Evolutionary conservation across 331 rosid species (phyloP), one percentile per base, ranked within the genome.

Genomic region (Acacia concinna): DNA sequence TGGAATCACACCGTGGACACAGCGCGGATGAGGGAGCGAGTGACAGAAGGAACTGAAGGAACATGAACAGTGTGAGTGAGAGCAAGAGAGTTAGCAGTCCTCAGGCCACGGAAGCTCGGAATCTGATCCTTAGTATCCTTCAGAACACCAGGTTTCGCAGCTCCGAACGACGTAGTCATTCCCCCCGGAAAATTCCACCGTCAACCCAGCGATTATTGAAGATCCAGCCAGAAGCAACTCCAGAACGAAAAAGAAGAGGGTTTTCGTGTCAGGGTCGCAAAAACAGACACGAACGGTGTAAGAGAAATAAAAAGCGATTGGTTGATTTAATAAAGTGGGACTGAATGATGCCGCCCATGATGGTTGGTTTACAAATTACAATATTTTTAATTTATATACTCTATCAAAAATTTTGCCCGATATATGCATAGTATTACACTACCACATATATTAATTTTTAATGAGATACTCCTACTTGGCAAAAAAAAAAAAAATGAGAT

Each of bases 111-210:
- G 49, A 86, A 91, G 81, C 66, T 79, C 3, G 88, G 97, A 87
- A 91, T 82, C 90, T 86, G 94, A 76, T 80, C 27, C 69, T 88
- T 83, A 0, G 85, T 80, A 51, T 90, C 92, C 71, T 82, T 81
- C 49, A 89, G 81, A 35, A 88, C 74, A 72, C 87, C 83, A 11
- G 90, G 63, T 82, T 54, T 79, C 6, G 93, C 59, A 57, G 90
- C 73, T 69, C 84, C 89, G 28, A 92, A 85, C 81, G 94, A 74
- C 84, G 91, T 79, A 94, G 97, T 81, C 86, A 90, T 83, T n/a
- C n/a, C 23, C 59, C 70, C 49, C 69, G 15, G n/a, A 41, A 17
- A 27, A 54, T 10, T 7, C 23, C 15, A 51, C 47, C 4, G 5
- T 34, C 54, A 56, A 6, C 9, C 8, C 18, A 54, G 5, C 52